These are phyloP conservation scores for Barnettozyma sp. DNA, from an alignment of 805 yeast genomes.

Conservation along the genomic window DNA sequence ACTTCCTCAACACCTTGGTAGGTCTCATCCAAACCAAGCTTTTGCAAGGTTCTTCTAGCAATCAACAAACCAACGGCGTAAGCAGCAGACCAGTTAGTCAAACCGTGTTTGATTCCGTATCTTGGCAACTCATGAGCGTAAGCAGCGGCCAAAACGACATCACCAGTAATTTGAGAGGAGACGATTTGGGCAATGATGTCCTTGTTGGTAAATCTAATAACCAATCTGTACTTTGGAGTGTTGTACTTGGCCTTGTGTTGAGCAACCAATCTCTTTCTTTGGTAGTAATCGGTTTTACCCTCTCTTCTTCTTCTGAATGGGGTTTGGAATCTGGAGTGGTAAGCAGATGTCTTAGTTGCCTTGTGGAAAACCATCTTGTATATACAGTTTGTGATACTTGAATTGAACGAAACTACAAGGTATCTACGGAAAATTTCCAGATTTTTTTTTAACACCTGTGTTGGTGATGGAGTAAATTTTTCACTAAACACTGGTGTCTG, in stretches of 20 bases:
- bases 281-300: constrained; percentile 99
- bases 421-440: no score
- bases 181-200: constrained; percentile 97
- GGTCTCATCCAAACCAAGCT: constrained; percentile 97
- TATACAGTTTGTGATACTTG: constrained; percentile 1
- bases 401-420: no score
- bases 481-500: neutral
- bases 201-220: constrained; percentile 99
- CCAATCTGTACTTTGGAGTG: constrained; percentile 99
- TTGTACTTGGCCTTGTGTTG: constrained; percentile 99
- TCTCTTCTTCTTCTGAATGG: constrained; percentile 99
- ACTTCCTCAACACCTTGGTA: constrained; percentile 98
- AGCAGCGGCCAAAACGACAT: constrained; percentile 92
- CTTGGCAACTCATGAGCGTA: constrained; percentile 98
- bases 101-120: constrained; percentile 97
- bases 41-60: constrained; percentile 98
- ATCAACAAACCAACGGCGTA: constrained; percentile 97
- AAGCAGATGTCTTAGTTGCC: constrained; percentile 75
- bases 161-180: constrained; percentile 96
- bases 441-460: constrained; percentile 3
- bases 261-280: constrained; percentile 98
- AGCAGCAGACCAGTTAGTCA: constrained; percentile 99
- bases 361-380: constrained; percentile 70
- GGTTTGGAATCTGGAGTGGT: constrained; percentile 99
- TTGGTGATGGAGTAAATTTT: neutral